Conservation (phyloP, 2,329 filamentous ascomycete genomes). For the Ophiostoma tasmaniense region DNA sequence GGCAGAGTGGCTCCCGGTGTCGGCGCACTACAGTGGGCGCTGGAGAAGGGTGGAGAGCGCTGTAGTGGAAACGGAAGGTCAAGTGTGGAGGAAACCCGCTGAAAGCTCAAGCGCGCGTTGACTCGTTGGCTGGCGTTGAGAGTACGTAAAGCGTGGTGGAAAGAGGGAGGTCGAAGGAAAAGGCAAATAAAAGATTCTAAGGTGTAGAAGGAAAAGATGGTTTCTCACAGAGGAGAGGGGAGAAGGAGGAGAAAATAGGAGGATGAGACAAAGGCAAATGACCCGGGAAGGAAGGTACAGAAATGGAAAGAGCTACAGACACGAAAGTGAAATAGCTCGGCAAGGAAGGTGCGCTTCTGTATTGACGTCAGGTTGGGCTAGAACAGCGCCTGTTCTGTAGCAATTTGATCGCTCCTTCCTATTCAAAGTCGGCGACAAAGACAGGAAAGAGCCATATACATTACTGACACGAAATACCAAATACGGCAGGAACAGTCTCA, state of each 20-base stretch:
- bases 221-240: too few relatives aligned
- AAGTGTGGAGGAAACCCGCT: background rate
- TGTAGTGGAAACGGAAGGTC: constrained; percentile 4
- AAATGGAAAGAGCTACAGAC: background rate
- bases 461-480: background rate
- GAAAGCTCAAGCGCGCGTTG: background rate
- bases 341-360: background rate
- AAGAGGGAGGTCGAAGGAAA: background rate
- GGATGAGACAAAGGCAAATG: background rate
- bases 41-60: constrained; percentile 2
- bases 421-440: background rate
- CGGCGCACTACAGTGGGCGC: background rate
- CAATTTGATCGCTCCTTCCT: background rate
- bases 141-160: background rate
- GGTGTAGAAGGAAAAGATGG: background rate
- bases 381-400: background rate
- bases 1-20: constrained; percentile 8
- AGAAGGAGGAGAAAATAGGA: background rate
- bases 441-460: background rate
- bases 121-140: background rate
- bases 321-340: background rate
- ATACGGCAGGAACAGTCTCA: background rate
- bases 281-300: background rate
- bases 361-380: constrained; percentile 1
- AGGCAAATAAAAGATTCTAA: background rate